Evolutionary conservation across 2,329 filamentous ascomycete species (phyloP), one percentile per base, ranked within the genome.

Genomic region (Trichoderma breve): DNA sequence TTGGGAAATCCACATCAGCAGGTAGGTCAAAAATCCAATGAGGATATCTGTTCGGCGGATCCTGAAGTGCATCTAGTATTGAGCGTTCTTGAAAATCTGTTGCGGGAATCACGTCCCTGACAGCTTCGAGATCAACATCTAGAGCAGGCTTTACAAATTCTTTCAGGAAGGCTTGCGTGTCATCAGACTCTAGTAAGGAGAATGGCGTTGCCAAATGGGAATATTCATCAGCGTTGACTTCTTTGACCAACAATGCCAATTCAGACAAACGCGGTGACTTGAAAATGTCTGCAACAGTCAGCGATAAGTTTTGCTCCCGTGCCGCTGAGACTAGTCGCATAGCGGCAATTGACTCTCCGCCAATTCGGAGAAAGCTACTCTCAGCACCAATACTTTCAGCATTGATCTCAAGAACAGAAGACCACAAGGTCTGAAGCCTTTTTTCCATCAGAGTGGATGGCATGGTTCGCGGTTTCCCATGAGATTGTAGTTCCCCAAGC

Each of bases 21-120:
- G 67, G 67, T 1, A 70, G 28, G 24, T 70, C 58, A n/a, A 70
- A 70, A 60, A 70, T 70, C 67, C 67, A 70, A 21, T 70, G 67
- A 26, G 67, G 67, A 15, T 53, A 70, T 64, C 67, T 70, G 32
- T 34, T 53, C n/a, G 67, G 67, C 47, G 67, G 67, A 39, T 62
- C 58, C 21, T 70, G 57, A 15, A 70, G 55, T 11, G 67, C 67
- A 63, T 70, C 67, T 47, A 63, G 4, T 18, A 70, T 51, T 12
- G 67, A 51, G 51, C 67, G 39, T 28, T 62, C 57, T 70, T 70
- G 67, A 32, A 70, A 70, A 36, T 70, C 67, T 24, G 67, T 70
- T 18, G 36, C 55, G 30, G 67, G 67, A 34, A 70, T 24, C 28
- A 63, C 57, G 39, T 70, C 28, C 36, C 24, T 51, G 58, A 70